Base-by-base conservation (phyloP, 352 stramenopile species). In the Phytophthora uliginosa region DNA sequence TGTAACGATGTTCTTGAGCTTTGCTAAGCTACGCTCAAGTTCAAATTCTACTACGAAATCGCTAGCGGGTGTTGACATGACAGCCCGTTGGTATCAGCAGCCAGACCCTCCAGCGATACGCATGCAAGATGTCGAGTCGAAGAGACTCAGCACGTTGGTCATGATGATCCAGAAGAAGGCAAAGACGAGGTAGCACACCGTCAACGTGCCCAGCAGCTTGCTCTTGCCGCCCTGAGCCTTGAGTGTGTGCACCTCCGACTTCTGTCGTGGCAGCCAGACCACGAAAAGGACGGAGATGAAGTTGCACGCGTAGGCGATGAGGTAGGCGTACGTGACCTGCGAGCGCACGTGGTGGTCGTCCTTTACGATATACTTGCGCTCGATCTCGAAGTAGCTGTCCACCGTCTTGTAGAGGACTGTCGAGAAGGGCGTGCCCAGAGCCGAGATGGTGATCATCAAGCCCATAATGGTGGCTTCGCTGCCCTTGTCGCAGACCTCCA, bases 141-240 rank as follows among this genome's bases (percentile, higher is more conserved):
- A 90, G 2, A 92, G 66, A 55, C 76, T 82, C 22, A 93, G 34
- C 47, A 89, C 61, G 62, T 92, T 92, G 15, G 81, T 91, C 77
- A 86, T 89, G 62, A 92, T 58, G 42, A 81, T 85, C 82, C 82
- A 92, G 31, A 58, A 54, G 63, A 90, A 77, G 45, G 79, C 74
- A n/a, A 92, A 89, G 0, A 58, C 64, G 1, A 89, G 59, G 48
- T 85, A 82, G 42, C 61, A 66, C 24, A 79, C 40, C 10, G 81
- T 87, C 9, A 85, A 34, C 0, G 47, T 74, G 13, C 80, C 82
- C 17, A 84, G n/a, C 7, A 79, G 12, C 52, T 84, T 82, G 71
- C 63, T 92, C 57, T 75, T 82, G 53, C 71, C 69, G 48, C 83
- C 84, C 5, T 70, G 48, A 2, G 59, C 47, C 71, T 90, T 84